Conservation (phyloP, 202 grass and related monocot genomes). For the Saccharum hybrid region DNA sequence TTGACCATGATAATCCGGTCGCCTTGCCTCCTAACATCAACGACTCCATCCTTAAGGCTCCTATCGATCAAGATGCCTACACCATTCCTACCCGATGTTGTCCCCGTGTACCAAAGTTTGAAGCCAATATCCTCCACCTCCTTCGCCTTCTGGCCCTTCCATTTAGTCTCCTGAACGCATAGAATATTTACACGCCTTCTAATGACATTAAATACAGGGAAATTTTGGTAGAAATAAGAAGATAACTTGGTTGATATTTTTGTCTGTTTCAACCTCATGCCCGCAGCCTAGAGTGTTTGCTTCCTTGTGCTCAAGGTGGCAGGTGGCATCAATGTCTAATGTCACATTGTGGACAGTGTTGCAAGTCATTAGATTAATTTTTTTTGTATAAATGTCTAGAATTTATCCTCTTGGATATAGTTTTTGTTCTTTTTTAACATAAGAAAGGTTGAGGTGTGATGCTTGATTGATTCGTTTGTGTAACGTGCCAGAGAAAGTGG, state of each 20-base stretch:
- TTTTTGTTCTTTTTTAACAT: conserved; percentile 7
- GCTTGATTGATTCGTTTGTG: conserved; percentile 30
- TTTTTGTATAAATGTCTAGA: not conserved
- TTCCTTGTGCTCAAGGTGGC: not conserved
- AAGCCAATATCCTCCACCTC: no score
- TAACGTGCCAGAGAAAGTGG: conserved; percentile 18
- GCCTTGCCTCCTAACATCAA: no score
- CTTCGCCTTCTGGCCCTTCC: no score
- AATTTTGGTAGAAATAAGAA: not conserved
- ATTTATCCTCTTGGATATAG: not conserved
- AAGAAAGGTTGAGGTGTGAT: conserved; percentile 3
- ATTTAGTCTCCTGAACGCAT: no score
- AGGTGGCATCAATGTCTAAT: not conserved
- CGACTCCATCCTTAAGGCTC: no score
- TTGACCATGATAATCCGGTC: no score
- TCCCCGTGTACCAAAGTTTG: no score
- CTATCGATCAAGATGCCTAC: no score
- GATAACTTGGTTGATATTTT: conserved; percentile 4
- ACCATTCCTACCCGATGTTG: no score
- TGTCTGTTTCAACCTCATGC: not conserved
- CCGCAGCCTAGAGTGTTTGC: not conserved
- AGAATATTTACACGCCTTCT: no score
- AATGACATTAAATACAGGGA: not conserved
- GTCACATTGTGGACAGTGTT: not conserved
- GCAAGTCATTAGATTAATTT: conserved; percentile 16